Base-by-base conservation (phyloP, 2,329 filamentous ascomycete genomes). In the Talaromyces sp. region DNA sequence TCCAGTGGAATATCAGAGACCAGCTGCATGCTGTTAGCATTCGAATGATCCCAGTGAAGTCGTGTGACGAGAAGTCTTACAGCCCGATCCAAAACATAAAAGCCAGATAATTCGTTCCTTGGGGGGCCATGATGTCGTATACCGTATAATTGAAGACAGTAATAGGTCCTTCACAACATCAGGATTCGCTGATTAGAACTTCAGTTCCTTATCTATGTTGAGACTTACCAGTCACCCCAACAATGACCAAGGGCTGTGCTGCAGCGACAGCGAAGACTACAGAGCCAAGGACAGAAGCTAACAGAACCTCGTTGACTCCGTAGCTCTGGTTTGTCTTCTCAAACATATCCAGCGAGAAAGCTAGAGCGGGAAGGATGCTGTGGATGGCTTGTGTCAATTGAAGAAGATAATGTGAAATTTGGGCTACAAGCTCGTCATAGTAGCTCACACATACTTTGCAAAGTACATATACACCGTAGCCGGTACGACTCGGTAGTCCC, bases 141-240 rank as follows among this genome's bases (percentile, higher is more conserved):
- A 96, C 91, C 3, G 92, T 96, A 72, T 96, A 96, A 73, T 96
- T 96, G 73, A 96, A 96, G 31, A 96, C 91, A 16, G 92, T 96
- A 63, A 96, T 96, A 3, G 92, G 92, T n/a, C 87, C 86, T 85
- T 62, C 18, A 14, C 14, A 25, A 21, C 18, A 46, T 70, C 60
- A 72, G 67, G 21, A 42, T 58, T 7, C n/a, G 12, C 7, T 54
- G 18, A 14, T 14, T 4, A 9, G n/a, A 37, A 35, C n/a, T 37
- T 14, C 9, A 35, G n/a, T 54, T 35, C 28, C 16, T 35, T 35
- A 14, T 54, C 31, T 37, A 37, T 11, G n/a, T 6, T 16, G 14
- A 21, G 52, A 67, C 71, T 65, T 66, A 77, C 90, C 90, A 11
- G 92, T 96, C 2, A 96, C 92, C 23, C 92, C 92, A 23, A 96